phyloP scores from a whole-genome alignment of 2,329 filamentous ascomycete genomes.

The Juglanconis sp. region DNA sequence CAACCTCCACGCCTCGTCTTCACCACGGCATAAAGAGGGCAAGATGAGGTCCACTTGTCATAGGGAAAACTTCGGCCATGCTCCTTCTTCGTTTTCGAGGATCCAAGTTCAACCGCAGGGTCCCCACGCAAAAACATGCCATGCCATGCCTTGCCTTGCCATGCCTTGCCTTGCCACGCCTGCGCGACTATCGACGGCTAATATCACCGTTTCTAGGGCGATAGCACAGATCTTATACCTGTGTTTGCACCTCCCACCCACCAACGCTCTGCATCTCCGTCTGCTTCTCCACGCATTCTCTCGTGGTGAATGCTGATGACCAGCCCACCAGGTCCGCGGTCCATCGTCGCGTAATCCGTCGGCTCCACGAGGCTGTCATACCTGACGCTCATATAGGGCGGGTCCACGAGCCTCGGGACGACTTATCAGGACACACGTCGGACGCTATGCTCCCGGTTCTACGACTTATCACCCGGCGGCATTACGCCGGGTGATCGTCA shows the following conservation, averaged over 20 bases:
- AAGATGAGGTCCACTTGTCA: too few relatives aligned
- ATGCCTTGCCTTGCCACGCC: too few relatives aligned
- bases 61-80: too few relatives aligned
- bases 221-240: constrained; percentile 7
- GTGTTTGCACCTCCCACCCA: neutral
- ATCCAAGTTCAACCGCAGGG: too few relatives aligned
- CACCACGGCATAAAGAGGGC: too few relatives aligned
- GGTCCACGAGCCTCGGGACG: neutral
- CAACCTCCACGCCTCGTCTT: too few relatives aligned
- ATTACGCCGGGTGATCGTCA: too few relatives aligned
- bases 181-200: constrained; percentile 3
- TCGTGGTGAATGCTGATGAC: neutral
- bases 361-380: neutral
- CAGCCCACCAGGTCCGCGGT: neutral
- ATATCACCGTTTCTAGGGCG: constrained; percentile 1
- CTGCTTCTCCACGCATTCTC: neutral
- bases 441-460: neutral
- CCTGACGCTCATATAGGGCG: constrained; percentile 2
- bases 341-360: neutral
- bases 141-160: too few relatives aligned
- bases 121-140: too few relatives aligned
- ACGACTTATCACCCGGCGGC: neutral
- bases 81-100: too few relatives aligned
- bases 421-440: neutral
- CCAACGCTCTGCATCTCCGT: neutral